Conservation (phyloP, 495 filamentous ascomycete genomes). For the Terfezia claveryi region DNA sequence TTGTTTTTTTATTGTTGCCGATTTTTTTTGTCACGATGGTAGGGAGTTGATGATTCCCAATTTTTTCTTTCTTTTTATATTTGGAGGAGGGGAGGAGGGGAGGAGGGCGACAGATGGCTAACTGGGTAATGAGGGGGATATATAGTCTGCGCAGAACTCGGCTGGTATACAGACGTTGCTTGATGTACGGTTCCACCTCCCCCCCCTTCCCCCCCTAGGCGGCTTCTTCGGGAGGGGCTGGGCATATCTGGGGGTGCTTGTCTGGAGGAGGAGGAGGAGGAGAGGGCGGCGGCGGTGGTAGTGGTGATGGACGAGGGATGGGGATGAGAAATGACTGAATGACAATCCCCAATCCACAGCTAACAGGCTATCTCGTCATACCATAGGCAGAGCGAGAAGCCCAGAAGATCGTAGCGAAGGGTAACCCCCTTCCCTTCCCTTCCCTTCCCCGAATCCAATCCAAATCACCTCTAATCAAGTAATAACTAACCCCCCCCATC, state of each 20-base stretch:
- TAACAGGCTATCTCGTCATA: neutral
- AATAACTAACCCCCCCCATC: conserved; percentile 4
- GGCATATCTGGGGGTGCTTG: too few relatives aligned
- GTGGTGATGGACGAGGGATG: too few relatives aligned
- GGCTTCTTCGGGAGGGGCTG: too few relatives aligned
- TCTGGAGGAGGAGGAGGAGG: too few relatives aligned
- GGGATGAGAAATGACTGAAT: too few relatives aligned
- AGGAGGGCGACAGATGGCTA: neutral
- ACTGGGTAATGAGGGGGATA: neutral
- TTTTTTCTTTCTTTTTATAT: too few relatives aligned
- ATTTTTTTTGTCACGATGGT: too few relatives aligned
- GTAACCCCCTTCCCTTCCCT: conserved; percentile 22
- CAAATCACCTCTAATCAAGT: conserved; percentile 4
- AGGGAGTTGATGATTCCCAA: too few relatives aligned
- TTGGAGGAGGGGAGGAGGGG: neutral
- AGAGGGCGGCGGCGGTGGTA: too few relatives aligned
- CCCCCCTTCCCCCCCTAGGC: neutral
- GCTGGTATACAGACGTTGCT: conserved; percentile 94
- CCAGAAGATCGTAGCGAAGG: conserved; percentile 95
- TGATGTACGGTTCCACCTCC: conserved; percentile 46
- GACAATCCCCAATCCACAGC: neutral
- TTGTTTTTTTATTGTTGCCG: too few relatives aligned
- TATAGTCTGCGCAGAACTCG: conserved; percentile 90
- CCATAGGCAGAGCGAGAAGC: conserved; percentile 86
- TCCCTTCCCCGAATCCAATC: neutral